Evolutionary conservation across 2,329 filamentous ascomycete species (phyloP).

Genomic region (Didymella lethalis): DNA sequence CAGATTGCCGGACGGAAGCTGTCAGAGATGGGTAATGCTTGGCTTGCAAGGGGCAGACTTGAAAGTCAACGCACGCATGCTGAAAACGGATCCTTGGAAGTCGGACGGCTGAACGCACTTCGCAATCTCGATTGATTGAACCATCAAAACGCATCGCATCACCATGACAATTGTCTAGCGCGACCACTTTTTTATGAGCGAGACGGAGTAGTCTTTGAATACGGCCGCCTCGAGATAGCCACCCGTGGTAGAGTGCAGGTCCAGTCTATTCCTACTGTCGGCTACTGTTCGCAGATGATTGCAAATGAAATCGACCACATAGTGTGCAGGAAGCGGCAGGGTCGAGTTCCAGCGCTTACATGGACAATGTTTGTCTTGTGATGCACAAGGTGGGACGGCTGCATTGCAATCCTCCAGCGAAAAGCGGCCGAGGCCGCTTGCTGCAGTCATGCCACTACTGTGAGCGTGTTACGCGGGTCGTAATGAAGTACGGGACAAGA

Average conservation of each 20-base stretch:
- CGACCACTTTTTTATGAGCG: slow-evolving; percentile 22
- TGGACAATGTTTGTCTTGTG: slow-evolving; percentile 35
- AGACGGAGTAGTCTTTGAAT: slow-evolving; percentile 19
- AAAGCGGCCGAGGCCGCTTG: slow-evolving; percentile 36
- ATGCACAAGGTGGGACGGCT: slow-evolving; percentile 37
- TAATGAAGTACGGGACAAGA: slow-evolving; percentile 26
- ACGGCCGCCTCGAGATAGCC: slow-evolving; percentile 20
- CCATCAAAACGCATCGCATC: slow-evolving; percentile 24
- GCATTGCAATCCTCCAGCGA: slow-evolving; percentile 31
- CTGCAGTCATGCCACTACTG: slow-evolving; percentile 33
- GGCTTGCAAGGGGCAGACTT: slow-evolving; percentile 15
- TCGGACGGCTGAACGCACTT: slow-evolving; percentile 36
- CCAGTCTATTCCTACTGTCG: slow-evolving; percentile 29
- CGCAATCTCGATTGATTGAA: slow-evolving; percentile 38
- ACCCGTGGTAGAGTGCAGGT: slow-evolving; percentile 25
- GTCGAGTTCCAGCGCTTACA: slow-evolving; percentile 35
- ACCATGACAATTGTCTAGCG: slow-evolving; percentile 2
- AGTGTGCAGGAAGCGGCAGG: slow-evolving; percentile 20
- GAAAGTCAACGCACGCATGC: slow-evolving; percentile 13
- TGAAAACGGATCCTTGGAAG: slow-evolving; percentile 24
- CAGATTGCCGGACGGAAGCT: slow-evolving; percentile 46
- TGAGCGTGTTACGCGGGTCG: slow-evolving; percentile 39
- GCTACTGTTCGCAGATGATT: slow-evolving; percentile 28
- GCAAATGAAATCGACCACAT: slow-evolving; percentile 24
- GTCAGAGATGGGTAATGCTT: slow-evolving; percentile 37